These are phyloP conservation scores for Cajanus cajan DNA, from an alignment of 306 rosid species.

Conservation along the genomic window DNA sequence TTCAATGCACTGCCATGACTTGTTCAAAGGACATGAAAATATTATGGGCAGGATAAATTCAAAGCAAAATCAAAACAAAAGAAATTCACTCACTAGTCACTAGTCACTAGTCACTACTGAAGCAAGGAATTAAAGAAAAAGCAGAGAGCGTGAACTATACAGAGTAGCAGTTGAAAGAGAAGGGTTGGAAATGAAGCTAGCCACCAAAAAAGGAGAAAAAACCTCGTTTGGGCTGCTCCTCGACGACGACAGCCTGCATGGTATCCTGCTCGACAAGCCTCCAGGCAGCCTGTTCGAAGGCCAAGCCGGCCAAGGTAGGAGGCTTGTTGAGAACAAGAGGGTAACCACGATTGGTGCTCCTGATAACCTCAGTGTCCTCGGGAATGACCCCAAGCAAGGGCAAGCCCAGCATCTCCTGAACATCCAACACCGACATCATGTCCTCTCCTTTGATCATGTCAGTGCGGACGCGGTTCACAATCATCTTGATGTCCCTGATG, in stretches of 20 bases:
- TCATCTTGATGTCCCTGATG: constrained; percentile 94
- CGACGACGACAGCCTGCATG: constrained; percentile 89
- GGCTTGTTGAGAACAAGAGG: constrained; percentile 91
- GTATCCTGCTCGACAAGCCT: constrained; percentile 97
- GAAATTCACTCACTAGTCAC: too few relatives aligned
- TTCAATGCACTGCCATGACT: constrained; percentile 4
- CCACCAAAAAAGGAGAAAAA: constrained; percentile 97
- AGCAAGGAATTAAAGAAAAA: too few relatives aligned
- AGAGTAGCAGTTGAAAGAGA: too few relatives aligned
- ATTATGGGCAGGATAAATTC: neutral
- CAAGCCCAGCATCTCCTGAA: constrained; percentile 94
- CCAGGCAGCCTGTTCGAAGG: constrained; percentile 99
- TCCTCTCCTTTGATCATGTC: constrained; percentile 98
- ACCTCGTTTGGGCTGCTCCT: constrained; percentile 90
- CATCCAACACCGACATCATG: constrained; percentile 97
- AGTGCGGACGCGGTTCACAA: constrained; percentile 88
- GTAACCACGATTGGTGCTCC: constrained; percentile 92
- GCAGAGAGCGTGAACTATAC: too few relatives aligned
- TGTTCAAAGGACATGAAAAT: constrained; percentile 18
- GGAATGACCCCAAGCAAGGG: constrained; percentile 87
- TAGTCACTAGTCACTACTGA: too few relatives aligned
- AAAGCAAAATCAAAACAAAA: too few relatives aligned
- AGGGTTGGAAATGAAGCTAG: too few relatives aligned
- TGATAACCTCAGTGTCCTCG: constrained; percentile 85
- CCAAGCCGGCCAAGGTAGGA: constrained; percentile 92